Evolutionary conservation across 2,329 filamentous ascomycete genomes (phyloP), one percentile per base, ranked within the genome.

Genomic region (Aureobasidium leucospermi): DNA sequence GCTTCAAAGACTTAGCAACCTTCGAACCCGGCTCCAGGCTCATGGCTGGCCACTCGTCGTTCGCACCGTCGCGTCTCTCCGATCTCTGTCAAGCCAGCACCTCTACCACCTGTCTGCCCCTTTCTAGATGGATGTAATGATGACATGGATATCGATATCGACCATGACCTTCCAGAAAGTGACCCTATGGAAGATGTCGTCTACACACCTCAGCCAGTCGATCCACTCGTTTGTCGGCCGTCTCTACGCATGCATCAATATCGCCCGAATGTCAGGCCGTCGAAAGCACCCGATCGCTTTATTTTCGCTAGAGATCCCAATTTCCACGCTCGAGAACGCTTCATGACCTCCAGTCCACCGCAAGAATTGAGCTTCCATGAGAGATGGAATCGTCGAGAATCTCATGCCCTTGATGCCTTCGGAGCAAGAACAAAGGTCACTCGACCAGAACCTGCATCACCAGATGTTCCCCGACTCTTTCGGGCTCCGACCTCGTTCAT

Each of bases 201-300:
- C 11, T 32, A 5, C 15, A 29, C 19, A 23, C 15, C 1, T 2
- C 16, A 15, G 2, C 41, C 36, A 19, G 10, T 46, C 32, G 31
- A 13, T 13, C 19, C 13, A 19, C 34, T 15, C 32, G 16, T 16
- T 55, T 10, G 60, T 67, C 10, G 56, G 64, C 7, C 60, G 29
- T 36, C 41, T 23, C 6, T 29, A 28, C 52, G 34, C 29, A 36
- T 16, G 10, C 45, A 46, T 11, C 41, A 46, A n/a, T 10, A 10
- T 29, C 10, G 28, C 8, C 19, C 16, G 6, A 15, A 31, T 3
- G 38, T 16, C 15, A 38, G 39, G 13, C 47, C 49, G 15, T 39
- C 32, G n/a, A 48, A 32, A 41, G 76, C 75, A 10, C 79, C 79
- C 23, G 85, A 87, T 69, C 78, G 85, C 31, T 87, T 86, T 67